These are phyloP conservation scores for Aureobasidium pullulans DNA, from an alignment of 2,329 filamentous ascomycete genomes.

Conservation along the genomic window DNA sequence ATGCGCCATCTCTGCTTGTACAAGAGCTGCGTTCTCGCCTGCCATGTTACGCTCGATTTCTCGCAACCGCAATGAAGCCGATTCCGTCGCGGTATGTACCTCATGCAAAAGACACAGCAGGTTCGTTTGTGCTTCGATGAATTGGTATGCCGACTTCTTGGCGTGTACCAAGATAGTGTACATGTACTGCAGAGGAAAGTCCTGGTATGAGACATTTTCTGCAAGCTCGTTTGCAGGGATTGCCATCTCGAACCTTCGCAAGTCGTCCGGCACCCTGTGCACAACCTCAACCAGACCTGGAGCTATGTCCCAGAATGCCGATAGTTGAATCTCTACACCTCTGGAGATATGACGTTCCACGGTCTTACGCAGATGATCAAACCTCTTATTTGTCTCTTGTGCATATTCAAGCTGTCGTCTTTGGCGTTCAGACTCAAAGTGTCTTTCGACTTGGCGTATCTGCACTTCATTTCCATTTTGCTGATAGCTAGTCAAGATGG, in stretches of 20 bases:
- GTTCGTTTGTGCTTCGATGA: conserved; percentile 92
- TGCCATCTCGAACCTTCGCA: conserved; percentile 58
- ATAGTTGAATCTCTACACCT: conserved; percentile 85
- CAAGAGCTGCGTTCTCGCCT: conserved; percentile 32
- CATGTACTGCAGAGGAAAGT: conserved; percentile 83
- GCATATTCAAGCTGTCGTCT: conserved; percentile 66
- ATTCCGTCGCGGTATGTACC: conserved; percentile 71
- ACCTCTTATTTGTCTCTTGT: conserved; percentile 63
- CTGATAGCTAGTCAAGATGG: conserved; percentile 56
- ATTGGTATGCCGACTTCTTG: conserved; percentile 90
- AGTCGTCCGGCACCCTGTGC: conserved; percentile 60
- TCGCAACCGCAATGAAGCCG: conserved; percentile 58
- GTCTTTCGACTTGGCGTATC: conserved; percentile 62
- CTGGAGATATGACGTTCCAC: conserved; percentile 79
- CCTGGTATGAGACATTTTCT: conserved; percentile 76
- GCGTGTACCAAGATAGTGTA: conserved; percentile 78
- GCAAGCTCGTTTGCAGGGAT: conserved; percentile 73
- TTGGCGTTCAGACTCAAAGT: conserved; percentile 65
- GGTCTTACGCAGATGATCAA: conserved; percentile 67
- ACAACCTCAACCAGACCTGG: conserved; percentile 71
- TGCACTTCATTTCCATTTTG: conserved; percentile 28
- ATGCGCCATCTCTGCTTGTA: conserved; percentile 44
- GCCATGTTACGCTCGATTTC: conserved; percentile 52
- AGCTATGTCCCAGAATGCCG: conserved; percentile 96
- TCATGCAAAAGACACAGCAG: conserved; percentile 84